phyloP scores from a whole-genome alignment of 345 rosid species.

The Hypericum androsaemum region DNA sequence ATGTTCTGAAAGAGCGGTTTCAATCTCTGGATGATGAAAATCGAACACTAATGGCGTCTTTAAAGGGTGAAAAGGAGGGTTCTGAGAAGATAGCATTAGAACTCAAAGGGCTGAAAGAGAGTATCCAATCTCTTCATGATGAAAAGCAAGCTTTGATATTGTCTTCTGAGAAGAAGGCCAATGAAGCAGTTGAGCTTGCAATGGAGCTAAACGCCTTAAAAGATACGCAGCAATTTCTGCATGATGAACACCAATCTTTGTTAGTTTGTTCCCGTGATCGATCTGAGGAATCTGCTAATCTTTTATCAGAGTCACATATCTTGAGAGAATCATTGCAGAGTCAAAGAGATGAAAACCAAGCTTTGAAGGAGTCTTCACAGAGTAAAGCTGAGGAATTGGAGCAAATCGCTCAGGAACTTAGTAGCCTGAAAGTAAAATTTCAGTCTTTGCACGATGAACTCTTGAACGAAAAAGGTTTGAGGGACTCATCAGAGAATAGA shows the following conservation, averaged over 20 bases:
- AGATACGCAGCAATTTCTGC: slow-evolving; percentile 7
- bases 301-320: slow-evolving; percentile 4
- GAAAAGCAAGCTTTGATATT: slow-evolving; percentile 17
- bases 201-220: slow-evolving; percentile 11
- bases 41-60: slow-evolving; percentile 7
- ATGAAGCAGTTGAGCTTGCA: slow-evolving; percentile 8
- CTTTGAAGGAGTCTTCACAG: too few species aligned
- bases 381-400: too few species aligned
- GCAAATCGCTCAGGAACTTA: too few species aligned
- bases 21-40: slow-evolving; percentile 12
- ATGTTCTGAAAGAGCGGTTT: slow-evolving; percentile 11
- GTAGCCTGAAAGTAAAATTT: slow-evolving; percentile 2
- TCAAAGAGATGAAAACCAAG: too few species aligned
- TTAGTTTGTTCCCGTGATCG: slow-evolving; percentile 1
- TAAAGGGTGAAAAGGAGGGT: slow-evolving; percentile 12
- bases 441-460: slow-evolving; percentile 32
- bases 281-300: slow-evolving; percentile 11
- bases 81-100: slow-evolving; percentile 8
- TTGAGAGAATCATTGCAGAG: slow-evolving; percentile 4
- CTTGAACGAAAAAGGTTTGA: slow-evolving; percentile 40
- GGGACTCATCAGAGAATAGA: slow-evolving; percentile 30
- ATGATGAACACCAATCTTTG: slow-evolving; percentile 11
- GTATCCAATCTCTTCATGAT: slow-evolving; percentile 8
- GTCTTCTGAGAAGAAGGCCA: slow-evolving; percentile 7
- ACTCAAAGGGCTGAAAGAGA: slow-evolving; percentile 10